A percentile compares a stretch with the other conserved stretches of the same genome.
phyloP scores from a whole-genome alignment of 2,329 filamentous ascomycete genomes.

The Scytalidium lignicola region DNA sequence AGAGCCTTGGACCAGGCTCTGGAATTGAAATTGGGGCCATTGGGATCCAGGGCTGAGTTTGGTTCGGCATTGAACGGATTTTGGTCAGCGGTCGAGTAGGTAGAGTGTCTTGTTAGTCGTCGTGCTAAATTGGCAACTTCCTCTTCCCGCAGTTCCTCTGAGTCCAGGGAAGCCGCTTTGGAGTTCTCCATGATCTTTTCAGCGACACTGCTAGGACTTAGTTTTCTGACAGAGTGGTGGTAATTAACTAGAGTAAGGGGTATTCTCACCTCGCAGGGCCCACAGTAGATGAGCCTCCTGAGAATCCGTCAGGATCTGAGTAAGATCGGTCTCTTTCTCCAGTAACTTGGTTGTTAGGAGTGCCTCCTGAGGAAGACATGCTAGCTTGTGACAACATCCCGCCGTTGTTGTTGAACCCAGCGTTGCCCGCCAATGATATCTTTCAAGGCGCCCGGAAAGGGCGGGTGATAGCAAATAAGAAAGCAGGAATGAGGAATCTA shows the following conservation, averaged over 20 bases:
- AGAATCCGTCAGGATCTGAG: not conserved
- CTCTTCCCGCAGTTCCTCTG: constrained; percentile 1
- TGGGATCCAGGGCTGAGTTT: constrained; percentile 46
- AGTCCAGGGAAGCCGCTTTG: not conserved
- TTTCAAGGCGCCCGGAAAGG: not conserved
- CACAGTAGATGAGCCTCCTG: not conserved
- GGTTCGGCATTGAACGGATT: constrained; percentile 43
- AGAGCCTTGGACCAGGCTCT: constrained; percentile 6
- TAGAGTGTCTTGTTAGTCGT: constrained; percentile 5
- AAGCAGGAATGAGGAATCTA: not conserved
- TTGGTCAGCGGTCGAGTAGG: constrained; percentile 7
- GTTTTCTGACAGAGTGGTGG: too few relatives aligned
- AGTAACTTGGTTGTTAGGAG: not conserved
- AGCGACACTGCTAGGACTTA: not conserved
- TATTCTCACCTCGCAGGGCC: not conserved
- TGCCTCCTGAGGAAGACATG: not conserved
- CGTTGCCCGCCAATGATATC: not conserved
- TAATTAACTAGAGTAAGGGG: too few relatives aligned
- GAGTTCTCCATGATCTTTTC: not conserved
- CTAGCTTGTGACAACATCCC: not conserved
- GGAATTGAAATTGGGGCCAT: constrained; percentile 9
- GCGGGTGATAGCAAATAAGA: not conserved
- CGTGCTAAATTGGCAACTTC: constrained; percentile 1
- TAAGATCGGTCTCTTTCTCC: not conserved
- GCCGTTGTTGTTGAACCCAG: not conserved